These are phyloP conservation scores for Cichorium intybus DNA, from an alignment of 140 eudicot genomes.

Conservation along the genomic window DNA sequence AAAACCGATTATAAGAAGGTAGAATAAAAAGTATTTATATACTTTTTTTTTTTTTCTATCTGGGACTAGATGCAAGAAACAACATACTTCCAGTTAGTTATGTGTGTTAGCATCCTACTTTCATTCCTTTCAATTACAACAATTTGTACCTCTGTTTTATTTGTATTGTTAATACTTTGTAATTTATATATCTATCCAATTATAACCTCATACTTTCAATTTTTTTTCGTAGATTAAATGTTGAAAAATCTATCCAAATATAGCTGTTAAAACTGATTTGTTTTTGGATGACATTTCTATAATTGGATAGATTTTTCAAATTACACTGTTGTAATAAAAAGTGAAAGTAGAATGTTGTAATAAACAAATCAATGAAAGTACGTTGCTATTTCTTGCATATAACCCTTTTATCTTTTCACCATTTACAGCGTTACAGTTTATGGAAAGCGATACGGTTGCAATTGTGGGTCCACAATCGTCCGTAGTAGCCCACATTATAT, in stretches of 20 bases:
- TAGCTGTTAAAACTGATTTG: not conserved
- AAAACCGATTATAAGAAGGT: not conserved
- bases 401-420: not conserved
- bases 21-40: not conserved
- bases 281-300: not conserved
- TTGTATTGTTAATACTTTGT: not conserved
- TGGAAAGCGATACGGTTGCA: slow-evolving; percentile 80
- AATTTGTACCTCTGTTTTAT: not conserved
- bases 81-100: not conserved
- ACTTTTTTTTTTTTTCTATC: not conserved
- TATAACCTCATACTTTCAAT: not conserved
- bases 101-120: not conserved
- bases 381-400: no score
- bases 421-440: slow-evolving; percentile 72
- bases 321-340: not conserved
- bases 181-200: not conserved
- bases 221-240: no score
- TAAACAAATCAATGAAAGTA: not conserved
- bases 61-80: not conserved
- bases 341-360: not conserved
- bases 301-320: not conserved
- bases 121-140: not conserved
- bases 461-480: slow-evolving; percentile 95
- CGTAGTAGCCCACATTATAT: slow-evolving; percentile 73
- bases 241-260: no score